These are phyloP conservation scores for Populus alba DNA, from an alignment of 345 rosid genomes.

Conservation along the genomic window DNA sequence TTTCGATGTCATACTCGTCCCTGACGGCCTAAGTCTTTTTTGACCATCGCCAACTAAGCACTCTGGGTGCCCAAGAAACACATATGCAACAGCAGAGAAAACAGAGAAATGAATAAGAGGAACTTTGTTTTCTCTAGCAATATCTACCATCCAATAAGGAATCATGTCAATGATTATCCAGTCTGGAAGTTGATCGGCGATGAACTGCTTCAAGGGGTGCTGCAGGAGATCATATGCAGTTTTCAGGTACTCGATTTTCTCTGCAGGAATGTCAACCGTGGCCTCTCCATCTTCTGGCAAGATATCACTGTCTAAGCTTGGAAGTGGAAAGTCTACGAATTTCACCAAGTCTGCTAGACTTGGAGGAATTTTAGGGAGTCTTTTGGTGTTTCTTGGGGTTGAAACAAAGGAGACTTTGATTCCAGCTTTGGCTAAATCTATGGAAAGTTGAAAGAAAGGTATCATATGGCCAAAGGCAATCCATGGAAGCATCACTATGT, in stretches of 20 bases:
- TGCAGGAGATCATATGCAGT: slow-evolving; percentile 31
- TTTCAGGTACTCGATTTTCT: slow-evolving; percentile 20
- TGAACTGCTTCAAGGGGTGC: slow-evolving; percentile 20
- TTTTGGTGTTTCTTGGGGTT: slow-evolving; percentile 19
- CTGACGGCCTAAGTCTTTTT: background rate
- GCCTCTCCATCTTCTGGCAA: slow-evolving; percentile 33
- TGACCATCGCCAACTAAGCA: background rate
- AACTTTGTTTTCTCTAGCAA: slow-evolving; percentile 18
- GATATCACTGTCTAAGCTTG: background rate
- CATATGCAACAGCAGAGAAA: background rate
- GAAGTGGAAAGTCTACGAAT: slow-evolving; percentile 20
- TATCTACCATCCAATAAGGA: slow-evolving; percentile 20
- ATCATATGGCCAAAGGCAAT: slow-evolving; percentile 25
- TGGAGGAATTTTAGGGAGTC: slow-evolving; percentile 29
- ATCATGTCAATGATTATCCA: slow-evolving; percentile 28
- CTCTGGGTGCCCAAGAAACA: slow-evolving; percentile 10
- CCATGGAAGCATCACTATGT: slow-evolving; percentile 28
- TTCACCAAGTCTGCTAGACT: background rate
- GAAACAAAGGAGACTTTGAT: slow-evolving; percentile 17
- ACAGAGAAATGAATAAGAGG: slow-evolving; percentile 19
- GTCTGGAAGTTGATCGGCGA: slow-evolving; percentile 11
- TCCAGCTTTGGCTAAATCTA: slow-evolving; percentile 21
- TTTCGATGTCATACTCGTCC: slow-evolving; percentile 8
- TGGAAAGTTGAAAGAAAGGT: slow-evolving; percentile 25
- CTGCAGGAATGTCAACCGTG: slow-evolving; percentile 31